Percentiles rank a stretch among this genome's conserved stretches.
These are phyloP conservation scores for Hygrophoropsis aurantiaca DNA, from an alignment of 768 basidiomycete genomes.

Conservation along the genomic window DNA sequence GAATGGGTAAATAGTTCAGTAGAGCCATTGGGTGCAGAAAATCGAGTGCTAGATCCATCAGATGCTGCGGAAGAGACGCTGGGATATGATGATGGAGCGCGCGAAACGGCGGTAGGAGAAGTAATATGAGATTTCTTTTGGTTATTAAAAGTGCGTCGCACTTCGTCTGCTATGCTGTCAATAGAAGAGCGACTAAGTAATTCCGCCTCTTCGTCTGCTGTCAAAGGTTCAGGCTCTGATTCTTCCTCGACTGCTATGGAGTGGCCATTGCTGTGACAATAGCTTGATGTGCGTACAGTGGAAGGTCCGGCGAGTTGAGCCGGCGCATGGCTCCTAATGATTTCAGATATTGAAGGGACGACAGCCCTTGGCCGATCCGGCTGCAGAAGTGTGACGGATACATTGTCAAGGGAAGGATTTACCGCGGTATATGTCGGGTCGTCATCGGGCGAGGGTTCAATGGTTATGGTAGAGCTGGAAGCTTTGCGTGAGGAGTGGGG, in stretches of 20 bases:
- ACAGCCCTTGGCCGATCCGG: slow-evolving; percentile 43
- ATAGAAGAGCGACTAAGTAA: slow-evolving; percentile 78
- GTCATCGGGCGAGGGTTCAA: slow-evolving; percentile 19
- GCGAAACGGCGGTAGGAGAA: slow-evolving; percentile 39
- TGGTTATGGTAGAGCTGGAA: slow-evolving; percentile 31
- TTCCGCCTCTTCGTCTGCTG: slow-evolving; percentile 60
- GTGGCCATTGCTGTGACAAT: slow-evolving; percentile 48
- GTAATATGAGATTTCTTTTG: slow-evolving; percentile 39
- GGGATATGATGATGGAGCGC: slow-evolving; percentile 37
- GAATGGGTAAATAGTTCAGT: slow-evolving; percentile 59
- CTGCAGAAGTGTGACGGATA: slow-evolving; percentile 12
- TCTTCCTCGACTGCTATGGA: slow-evolving; percentile 49
- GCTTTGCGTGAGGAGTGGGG: slow-evolving; percentile 21
- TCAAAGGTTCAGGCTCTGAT: slow-evolving; percentile 46
- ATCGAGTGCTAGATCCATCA: slow-evolving; percentile 50
- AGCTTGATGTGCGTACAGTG: slow-evolving; percentile 46
- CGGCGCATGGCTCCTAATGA: slow-evolving; percentile 78
- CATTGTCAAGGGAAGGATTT: slow-evolving; percentile 10
- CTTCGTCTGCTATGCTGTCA: slow-evolving; percentile 86
- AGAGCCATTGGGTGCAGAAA: slow-evolving; percentile 19
- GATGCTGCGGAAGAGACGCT: slow-evolving; percentile 45
- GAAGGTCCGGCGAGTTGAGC: slow-evolving; percentile 51
- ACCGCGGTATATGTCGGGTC: slow-evolving; percentile 10
- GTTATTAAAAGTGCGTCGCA: slow-evolving; percentile 64
- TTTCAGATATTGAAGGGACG: slow-evolving; percentile 84